A percentile compares a stretch with the other conserved stretches of the same genome.
phyloP scores from a whole-genome alignment of 768 basidiomycete genomes.

The Floccularia luteovirens region DNA sequence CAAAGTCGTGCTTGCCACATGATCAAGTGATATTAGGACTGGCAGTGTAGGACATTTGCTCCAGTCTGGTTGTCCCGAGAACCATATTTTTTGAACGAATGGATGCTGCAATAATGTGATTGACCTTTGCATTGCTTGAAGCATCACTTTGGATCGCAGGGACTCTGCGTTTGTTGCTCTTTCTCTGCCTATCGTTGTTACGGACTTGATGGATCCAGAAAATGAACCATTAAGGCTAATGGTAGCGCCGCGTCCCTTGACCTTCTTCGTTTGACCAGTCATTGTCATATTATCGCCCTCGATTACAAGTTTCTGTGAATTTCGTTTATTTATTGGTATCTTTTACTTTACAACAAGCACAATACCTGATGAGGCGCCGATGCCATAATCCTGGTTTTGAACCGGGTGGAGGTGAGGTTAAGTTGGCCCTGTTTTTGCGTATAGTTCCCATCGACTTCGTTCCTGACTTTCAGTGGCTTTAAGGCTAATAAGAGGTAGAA shows the following conservation, averaged over 20 bases:
- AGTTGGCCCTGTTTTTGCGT: slow-evolving; percentile 19
- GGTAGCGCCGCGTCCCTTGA: slow-evolving; percentile 30
- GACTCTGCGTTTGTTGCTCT: slow-evolving; percentile 39
- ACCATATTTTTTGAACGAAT: slow-evolving; percentile 27
- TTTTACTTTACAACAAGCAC: not conserved
- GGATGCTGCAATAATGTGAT: slow-evolving; percentile 19
- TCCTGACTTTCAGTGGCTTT: slow-evolving; percentile 37
- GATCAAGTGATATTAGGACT: slow-evolving; percentile 9
- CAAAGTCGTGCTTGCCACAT: slow-evolving; percentile 13
- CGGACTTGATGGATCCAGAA: slow-evolving; percentile 15
- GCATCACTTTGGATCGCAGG: slow-evolving; percentile 16
- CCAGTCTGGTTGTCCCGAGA: slow-evolving; percentile 15
- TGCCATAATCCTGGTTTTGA: slow-evolving; percentile 30
- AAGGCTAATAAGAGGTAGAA: slow-evolving; percentile 24
- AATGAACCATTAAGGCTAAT: slow-evolving; percentile 18
- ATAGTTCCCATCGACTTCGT: slow-evolving; percentile 31
- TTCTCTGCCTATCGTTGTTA: slow-evolving; percentile 41
- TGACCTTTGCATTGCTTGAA: slow-evolving; percentile 16
- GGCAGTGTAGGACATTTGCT: not conserved
- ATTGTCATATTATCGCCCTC: slow-evolving; percentile 6
- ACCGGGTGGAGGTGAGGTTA: slow-evolving; percentile 29
- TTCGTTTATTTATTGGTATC: not conserved
- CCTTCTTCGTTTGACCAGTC: slow-evolving; percentile 15
- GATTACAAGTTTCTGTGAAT: slow-evolving; percentile 14
- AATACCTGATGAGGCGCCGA: not conserved